Percentiles rank a stretch among this genome's conserved stretches.
Evolutionary conservation across 306 rosid genomes (phyloP).

Genomic region (Quercus suber): DNA sequence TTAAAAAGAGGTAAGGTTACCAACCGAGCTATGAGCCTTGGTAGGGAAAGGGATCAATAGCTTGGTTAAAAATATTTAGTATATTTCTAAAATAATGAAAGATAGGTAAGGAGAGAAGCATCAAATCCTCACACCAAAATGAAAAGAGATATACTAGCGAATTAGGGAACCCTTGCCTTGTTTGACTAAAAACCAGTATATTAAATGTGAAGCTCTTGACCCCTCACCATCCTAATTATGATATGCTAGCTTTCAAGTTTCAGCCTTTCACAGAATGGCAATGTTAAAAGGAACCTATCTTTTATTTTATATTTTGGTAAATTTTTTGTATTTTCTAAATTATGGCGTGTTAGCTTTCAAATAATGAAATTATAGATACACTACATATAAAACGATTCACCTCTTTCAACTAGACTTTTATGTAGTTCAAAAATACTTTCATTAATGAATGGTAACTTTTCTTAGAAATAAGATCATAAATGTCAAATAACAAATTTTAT

Average conservation of each 20-base stretch:
- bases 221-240: constrained; percentile 24
- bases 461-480: too few relatives aligned
- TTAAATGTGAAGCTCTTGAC: constrained; percentile 30
- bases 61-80: neutral
- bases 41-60: too few relatives aligned
- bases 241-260: neutral
- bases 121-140: constrained; percentile 29
- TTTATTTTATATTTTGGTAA: neutral
- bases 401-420: too few relatives aligned
- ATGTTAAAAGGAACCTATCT: neutral
- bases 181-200: constrained; percentile 30
- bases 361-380: too few relatives aligned
- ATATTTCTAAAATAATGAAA: neutral
- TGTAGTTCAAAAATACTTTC: too few relatives aligned
- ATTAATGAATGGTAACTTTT: too few relatives aligned
- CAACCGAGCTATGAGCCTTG: too few relatives aligned
- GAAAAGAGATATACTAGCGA: neutral
- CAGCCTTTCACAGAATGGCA: constrained; percentile 1
- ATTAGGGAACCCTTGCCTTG: neutral
- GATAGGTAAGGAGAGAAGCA: constrained; percentile 18
- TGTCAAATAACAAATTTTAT: too few relatives aligned
- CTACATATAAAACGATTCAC: too few relatives aligned
- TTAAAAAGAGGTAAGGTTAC: too few relatives aligned
- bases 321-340: neutral
- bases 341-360: too few relatives aligned